Evolutionary conservation across 169 alveolate genomes (phyloP), one percentile per base, ranked within the genome.

Genomic region (Plasmodium coatneyi): DNA sequence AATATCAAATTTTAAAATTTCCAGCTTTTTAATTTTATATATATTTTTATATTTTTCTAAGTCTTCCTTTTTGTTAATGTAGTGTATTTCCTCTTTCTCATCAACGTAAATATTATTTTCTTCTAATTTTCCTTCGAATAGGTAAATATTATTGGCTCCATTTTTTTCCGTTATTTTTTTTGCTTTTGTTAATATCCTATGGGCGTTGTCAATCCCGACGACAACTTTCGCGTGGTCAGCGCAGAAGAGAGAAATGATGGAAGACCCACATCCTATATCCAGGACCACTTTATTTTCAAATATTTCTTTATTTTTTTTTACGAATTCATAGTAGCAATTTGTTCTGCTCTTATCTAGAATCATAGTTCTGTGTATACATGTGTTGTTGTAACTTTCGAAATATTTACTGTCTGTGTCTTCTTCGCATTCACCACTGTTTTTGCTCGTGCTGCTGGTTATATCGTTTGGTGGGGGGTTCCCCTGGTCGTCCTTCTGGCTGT

Each of bases 241-340:
- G 41, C 99, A 99, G 95, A 99, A 98, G 80, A 98, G 97, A 30
- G 98, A 96, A 52, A 99, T 96, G 41, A 99, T 98, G 10, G 99
- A 99, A 1, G 99, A 98, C 16, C 99, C 99, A 43, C 99, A 97
- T 0, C 99, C 99, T 9, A 99, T 97, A 93, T 99, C 99, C 22
- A 99, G 93, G 0, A 99, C 99, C 10, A 97, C 94, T 89, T 98
- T 98, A 92, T 97, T 97, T 93, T 96, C 91, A 95, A 98, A 98
- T n/a, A 94, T 92, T 70, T 92, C 83, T 28, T 84, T 81, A 84
- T 94, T 94, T 52, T 96, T 83, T 83, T 96, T 74, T 76, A 98
- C 97, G 54, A 99, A 98, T 70, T 97, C 96, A 91, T 93, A 96
- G 84, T 98, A 98, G n/a, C 99, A 95, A 80, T 95, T 95, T 14